phyloP scores from a whole-genome alignment of 2,329 filamentous ascomycete genomes.

The Ophiostoma australiae region DNA sequence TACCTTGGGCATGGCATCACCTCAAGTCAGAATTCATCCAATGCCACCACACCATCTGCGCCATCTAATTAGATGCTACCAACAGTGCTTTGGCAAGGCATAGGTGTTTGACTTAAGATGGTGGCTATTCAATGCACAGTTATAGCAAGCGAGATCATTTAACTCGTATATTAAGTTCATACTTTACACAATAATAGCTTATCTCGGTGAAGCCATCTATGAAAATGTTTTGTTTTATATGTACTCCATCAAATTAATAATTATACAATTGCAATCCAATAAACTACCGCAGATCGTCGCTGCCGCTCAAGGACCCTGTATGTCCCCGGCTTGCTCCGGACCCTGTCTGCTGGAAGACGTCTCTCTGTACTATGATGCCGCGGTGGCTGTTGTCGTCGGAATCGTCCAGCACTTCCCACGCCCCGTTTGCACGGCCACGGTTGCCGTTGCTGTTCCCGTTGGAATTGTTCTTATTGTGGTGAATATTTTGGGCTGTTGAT shows the following conservation, averaged over 20 bases:
- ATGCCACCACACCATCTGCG: background rate
- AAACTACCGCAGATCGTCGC: background rate
- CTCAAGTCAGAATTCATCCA: background rate
- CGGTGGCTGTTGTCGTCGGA: background rate
- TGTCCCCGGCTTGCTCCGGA: background rate
- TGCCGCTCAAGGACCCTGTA: background rate
- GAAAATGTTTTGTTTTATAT: background rate
- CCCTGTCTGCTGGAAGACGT: background rate
- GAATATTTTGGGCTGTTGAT: background rate
- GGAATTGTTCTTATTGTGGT: background rate
- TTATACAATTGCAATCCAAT: background rate
- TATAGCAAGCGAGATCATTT: background rate
- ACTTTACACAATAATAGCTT: no score
- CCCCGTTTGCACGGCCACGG: background rate
- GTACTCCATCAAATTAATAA: background rate
- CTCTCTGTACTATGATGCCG: background rate
- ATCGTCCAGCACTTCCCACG: background rate
- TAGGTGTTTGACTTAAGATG: background rate
- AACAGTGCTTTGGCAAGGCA: background rate
- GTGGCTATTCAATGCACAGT: background rate
- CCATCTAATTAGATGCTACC: background rate
- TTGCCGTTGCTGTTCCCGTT: background rate
- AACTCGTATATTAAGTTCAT: no score
- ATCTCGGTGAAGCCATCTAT: background rate
- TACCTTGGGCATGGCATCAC: background rate